These are phyloP conservation scores for Stemphylium vesicarium DNA, from an alignment of 2,329 filamentous ascomycete species.

Conservation along the genomic window DNA sequence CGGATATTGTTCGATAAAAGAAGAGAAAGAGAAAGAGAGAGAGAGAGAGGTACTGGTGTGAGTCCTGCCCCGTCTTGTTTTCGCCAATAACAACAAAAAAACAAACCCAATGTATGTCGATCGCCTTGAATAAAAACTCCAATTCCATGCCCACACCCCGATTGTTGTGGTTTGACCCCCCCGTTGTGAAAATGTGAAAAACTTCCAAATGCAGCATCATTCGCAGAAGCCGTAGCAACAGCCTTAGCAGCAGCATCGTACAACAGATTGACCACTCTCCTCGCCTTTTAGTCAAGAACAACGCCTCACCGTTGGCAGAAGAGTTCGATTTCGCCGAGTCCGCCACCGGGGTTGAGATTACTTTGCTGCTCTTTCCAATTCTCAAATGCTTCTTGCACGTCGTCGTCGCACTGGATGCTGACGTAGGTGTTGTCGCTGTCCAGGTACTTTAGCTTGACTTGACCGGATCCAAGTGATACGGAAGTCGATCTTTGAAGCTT, in stretches of 20 bases:
- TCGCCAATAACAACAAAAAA: not conserved
- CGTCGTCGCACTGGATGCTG: conserved; percentile 92
- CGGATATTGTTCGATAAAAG: not conserved
- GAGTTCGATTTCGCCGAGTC: conserved; percentile 83
- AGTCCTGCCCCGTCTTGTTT: not conserved
- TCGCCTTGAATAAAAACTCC: conserved; percentile 5
- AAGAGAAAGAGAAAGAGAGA: not conserved
- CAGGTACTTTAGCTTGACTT: conserved; percentile 85
- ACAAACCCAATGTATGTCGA: not conserved
- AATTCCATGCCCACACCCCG: conserved; percentile 3
- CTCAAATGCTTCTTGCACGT: conserved; percentile 93
- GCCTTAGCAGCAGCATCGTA: not conserved
- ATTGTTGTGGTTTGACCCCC: not conserved
- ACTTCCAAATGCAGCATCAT: conserved; percentile 2
- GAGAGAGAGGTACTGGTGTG: not conserved
- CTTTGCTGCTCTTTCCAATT: conserved; percentile 84
- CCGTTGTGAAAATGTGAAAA: not conserved
- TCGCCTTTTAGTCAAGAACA: not conserved
- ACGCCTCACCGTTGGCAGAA: conserved; percentile 46
- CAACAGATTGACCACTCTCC: not conserved
- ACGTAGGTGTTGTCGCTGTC: conserved; percentile 89
- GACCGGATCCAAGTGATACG: conserved; percentile 80
- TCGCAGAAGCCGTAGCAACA: too few relatives aligned
- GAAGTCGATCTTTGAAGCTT: conserved; percentile 88
- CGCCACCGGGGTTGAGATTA: conserved; percentile 63